Evolutionary conservation across 805 yeast genomes (phyloP), one percentile per base, ranked within the genome.

Genomic region (Kregervanrija delftensis): DNA sequence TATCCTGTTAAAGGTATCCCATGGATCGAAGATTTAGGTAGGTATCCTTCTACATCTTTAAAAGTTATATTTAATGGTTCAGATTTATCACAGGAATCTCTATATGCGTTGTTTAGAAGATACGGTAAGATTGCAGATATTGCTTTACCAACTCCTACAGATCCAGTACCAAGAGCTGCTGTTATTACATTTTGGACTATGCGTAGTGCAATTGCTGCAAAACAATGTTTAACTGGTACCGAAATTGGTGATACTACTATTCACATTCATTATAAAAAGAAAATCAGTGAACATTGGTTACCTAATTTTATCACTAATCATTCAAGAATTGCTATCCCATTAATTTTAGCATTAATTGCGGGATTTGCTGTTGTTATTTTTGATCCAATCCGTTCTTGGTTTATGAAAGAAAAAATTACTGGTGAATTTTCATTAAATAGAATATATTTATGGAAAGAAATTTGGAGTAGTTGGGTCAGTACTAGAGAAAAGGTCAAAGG

Each of bases 21-120:
- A 0, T 91, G 97, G 96, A 84, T 93, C 48, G 98, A 91, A 65
- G 99, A 93, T 60, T 69, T 93, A 60, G 76, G 86, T 54, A 67
- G 96, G 49, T 76, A 73, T 51, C 95, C 96, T 8, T 79, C 83
- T 43, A 65, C 72, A 8, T 69, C 71, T 11, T 64, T 93, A 17
- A 74, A 76, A 44, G 79, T 91, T 5, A 71, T 73, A 28, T 90
- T 83, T 59, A 88, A 83, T 51, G 97, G 96, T 1, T 79, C 80
- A 0, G 72, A 80, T 5, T 65, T 91, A 47, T 74, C 84, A 0
- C 95, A 88, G 50, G 97, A 90, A 61, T 74, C 73, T 47, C 61
- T 90, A 42, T 91, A 90, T 55, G 74, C 85, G 2, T 65, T 88
- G 43, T 81, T 93, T 59, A 76, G 98, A 65, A 71, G 96, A 52